Evolutionary conservation across 2,329 filamentous ascomycete species (phyloP), one percentile per base, ranked within the genome.

Genomic region (Hansfordia pulvinata): DNA sequence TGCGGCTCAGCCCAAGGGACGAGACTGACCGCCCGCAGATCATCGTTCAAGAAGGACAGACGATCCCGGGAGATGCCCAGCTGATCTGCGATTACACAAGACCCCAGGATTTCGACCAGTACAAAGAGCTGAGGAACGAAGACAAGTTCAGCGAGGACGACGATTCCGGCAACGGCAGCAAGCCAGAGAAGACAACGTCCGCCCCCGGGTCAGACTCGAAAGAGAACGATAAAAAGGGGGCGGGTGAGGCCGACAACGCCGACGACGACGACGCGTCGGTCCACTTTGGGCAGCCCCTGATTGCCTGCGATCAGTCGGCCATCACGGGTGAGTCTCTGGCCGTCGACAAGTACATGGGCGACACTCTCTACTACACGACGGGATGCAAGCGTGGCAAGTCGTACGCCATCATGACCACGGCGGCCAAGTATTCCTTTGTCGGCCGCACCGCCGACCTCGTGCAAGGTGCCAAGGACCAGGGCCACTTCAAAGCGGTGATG

Each of bases 401-500:
- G 33, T 83, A 76, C 52, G 74, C 64, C 44, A 64, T 84, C 35
- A 66, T 74, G 44, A 67, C 68, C 32, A 69, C 73, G 38, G 71
- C 73, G 35, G 78, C 78, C 30, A 71, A 66, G 48, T 65, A 69
- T 55, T 83, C 77, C 32, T 84, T 83, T 60, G 77, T 83, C 51
- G 78, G 78, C 58, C 73, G 71, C 52, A 83, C 77, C 41, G 78
- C 78, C 35, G 68, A 69, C 41, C 64, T 83, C 27, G 77, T 83
- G 26, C 71, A 81, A 57, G 77, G 76, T 39, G 77, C 78, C 38
- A 64, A 80, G 56, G 78, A 82, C 52, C 67, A 74, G 46, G 78
- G 77, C 58, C 76, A 81, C 56, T 81, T 81, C 69, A 82, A 84
- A 62, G 76, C 76, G 38, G 78, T 83, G 62, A 83, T 83, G 78